These are phyloP conservation scores for Xanthoconium separans DNA, from an alignment of 1,284 basidiomycete genomes.

Conservation along the genomic window DNA sequence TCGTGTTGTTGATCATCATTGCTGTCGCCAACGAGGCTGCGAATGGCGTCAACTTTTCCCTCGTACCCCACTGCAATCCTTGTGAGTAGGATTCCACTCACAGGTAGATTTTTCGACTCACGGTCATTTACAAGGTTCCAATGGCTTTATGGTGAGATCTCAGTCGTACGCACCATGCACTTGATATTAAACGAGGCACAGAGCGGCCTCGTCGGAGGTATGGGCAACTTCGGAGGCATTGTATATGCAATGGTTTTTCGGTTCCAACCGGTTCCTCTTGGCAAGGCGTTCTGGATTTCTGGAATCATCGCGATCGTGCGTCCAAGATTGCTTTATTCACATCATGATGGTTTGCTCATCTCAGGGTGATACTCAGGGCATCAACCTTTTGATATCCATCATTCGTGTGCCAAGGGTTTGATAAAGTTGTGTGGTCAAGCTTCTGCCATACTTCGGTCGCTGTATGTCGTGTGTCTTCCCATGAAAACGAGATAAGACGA, in stretches of 20 bases:
- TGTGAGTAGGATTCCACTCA: slow-evolving; percentile 28
- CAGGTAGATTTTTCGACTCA: slow-evolving; percentile 13
- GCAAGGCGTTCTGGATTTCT: slow-evolving; percentile 43
- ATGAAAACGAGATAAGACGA: no score
- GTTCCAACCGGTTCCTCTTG: slow-evolving; percentile 38
- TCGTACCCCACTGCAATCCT: slow-evolving; percentile 54
- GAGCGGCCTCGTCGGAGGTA: slow-evolving; percentile 52
- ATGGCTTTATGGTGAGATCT: slow-evolving; percentile 36
- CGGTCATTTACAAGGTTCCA: slow-evolving; percentile 25
- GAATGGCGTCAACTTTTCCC: slow-evolving; percentile 54
- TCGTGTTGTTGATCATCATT: slow-evolving; percentile 26
- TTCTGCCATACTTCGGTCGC: no score
- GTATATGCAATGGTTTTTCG: slow-evolving; percentile 50
- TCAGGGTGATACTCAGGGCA: background rate
- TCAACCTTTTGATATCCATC: slow-evolving; percentile 9
- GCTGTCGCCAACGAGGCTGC: slow-evolving; percentile 37
- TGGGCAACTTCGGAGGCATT: slow-evolving; percentile 56
- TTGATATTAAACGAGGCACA: slow-evolving; percentile 4
- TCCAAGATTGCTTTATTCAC: background rate
- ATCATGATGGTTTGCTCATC: no score
- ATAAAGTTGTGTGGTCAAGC: background rate
- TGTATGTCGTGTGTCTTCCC: no score
- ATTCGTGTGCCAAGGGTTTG: slow-evolving; percentile 10
- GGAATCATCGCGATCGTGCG: slow-evolving; percentile 40
- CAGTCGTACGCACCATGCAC: background rate